Base-by-base conservation (phyloP, 805 yeast genomes). In the Naumovozyma castellii region DNA sequence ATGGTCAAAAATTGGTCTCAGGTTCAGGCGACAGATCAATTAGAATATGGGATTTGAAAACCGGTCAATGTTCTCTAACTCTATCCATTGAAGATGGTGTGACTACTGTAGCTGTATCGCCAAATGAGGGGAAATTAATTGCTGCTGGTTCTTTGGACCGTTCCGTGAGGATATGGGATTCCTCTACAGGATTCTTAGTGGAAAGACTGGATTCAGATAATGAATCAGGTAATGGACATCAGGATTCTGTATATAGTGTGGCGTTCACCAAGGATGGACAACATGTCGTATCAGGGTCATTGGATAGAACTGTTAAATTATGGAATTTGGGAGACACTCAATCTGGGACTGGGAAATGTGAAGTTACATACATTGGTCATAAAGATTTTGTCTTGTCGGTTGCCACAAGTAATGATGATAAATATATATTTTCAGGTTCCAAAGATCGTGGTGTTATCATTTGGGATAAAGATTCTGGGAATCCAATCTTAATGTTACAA, bases 101-200 rank as follows among this genome's bases (percentile, higher is more conserved):
- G 39, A 90, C 98, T 38, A 90, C 98, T 0, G 97, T 90, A 35
- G 95, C 97, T 17, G 92, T 90, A 25, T 84, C 95, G 4, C 97
- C 97, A 36, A 94, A 88, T 62, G 95, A 92, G 62, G 96, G 97
- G 32, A 77, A 80, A 53, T 75, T 79, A 52, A 86, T 92, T 54
- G 97, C 97, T 30, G 97, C 97, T n/a, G 98, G 98, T 36, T 84
- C 95, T 22, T 75, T 90, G 49, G 98, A 90, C 68, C 75, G 94
- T 65, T 84, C 95, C 27, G 96, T 90, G 39, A 75, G 97, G 47
- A 95, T 90, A 37, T 90, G 97, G 97, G 96, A 90, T 66, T 83
- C 95, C 9, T 76, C 84, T 36, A 83, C 94, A 22, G 96, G 97
- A 2, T 83, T 84, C 68, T 67, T 90, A 38, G 94, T 90, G 33